These are phyloP conservation scores for Globisporangium acanthophoron DNA, from an alignment of 352 stramenopile species.

Conservation along the genomic window DNA sequence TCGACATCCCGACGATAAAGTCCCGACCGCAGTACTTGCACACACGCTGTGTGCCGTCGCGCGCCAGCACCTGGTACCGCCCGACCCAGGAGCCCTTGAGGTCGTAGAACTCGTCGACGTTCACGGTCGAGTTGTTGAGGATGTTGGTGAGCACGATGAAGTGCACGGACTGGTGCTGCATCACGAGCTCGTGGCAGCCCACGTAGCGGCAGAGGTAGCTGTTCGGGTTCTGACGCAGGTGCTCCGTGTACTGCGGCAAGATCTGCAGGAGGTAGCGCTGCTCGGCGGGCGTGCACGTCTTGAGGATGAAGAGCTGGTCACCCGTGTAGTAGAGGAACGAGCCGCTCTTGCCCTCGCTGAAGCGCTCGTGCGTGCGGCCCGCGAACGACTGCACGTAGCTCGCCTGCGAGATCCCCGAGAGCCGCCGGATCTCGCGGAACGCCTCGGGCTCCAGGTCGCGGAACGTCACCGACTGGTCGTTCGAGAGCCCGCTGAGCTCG, in stretches of 20 bases:
- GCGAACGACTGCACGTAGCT: slow-evolving; percentile 76
- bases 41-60: slow-evolving; percentile 62
- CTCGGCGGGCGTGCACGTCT: slow-evolving; percentile 82
- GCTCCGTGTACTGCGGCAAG: slow-evolving; percentile 81
- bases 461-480: slow-evolving; percentile 67
- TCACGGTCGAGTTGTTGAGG: slow-evolving; percentile 77
- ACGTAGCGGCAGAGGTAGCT: slow-evolving; percentile 87
- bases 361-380: slow-evolving; percentile 77
- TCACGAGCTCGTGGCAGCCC: slow-evolving; percentile 84
- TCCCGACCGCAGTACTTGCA: slow-evolving; percentile 87
- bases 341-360: slow-evolving; percentile 86
- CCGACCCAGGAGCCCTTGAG: slow-evolving; percentile 90
- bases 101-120: slow-evolving; percentile 87
- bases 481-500: slow-evolving; percentile 58
- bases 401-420: slow-evolving; percentile 74
- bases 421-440: slow-evolving; percentile 75
- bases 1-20: slow-evolving; percentile 83
- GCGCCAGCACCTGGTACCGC: slow-evolving; percentile 55
- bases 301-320: slow-evolving; percentile 87
- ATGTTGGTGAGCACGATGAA: slow-evolving; percentile 90
- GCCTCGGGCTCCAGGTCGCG: slow-evolving; percentile 77
- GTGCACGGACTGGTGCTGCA: slow-evolving; percentile 78
- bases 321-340: slow-evolving; percentile 89
- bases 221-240: slow-evolving; percentile 76
- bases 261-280: slow-evolving; percentile 84